Percentiles rank a stretch among this genome's conserved stretches.
Conservation (phyloP, 805 yeast genomes). For the Nakazawaea ernobii region DNA sequence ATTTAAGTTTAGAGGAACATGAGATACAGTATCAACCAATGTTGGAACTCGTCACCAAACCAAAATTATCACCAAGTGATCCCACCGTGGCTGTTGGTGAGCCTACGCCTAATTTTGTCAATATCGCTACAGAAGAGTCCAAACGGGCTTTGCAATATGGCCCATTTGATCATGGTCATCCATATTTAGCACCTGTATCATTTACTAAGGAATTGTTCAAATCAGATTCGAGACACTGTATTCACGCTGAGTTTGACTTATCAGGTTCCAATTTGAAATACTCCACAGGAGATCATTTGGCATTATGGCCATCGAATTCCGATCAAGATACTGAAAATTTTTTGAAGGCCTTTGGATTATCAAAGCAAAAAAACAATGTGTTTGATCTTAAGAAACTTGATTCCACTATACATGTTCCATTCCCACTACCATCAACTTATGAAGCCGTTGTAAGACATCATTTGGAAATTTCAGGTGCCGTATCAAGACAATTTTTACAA, state of each 20-base stretch:
- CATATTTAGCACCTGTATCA: conserved; percentile 68
- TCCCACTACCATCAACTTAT: conserved; percentile 82
- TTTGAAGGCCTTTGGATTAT: conserved; percentile 55
- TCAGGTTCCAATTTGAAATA: conserved; percentile 71
- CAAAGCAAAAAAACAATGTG: conserved; percentile 44
- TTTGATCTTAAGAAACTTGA: conserved; percentile 68
- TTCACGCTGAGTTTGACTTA: conserved; percentile 86
- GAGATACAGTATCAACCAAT: conserved; percentile 78
- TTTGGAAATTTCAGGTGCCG: conserved; percentile 87
- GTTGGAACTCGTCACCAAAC: conserved; percentile 33
- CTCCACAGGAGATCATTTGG: conserved; percentile 94
- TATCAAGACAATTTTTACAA: conserved; percentile 80
- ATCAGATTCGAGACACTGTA: conserved; percentile 64
- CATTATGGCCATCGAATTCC: conserved; percentile 90
- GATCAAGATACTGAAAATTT: conserved; percentile 68
- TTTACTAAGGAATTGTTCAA: conserved; percentile 66
- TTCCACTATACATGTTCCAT: conserved; percentile 48
- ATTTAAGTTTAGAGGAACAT: conserved; percentile 68
- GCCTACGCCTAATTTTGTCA: conserved; percentile 55
- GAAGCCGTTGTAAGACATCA: conserved; percentile 82
- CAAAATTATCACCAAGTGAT: conserved; percentile 23
- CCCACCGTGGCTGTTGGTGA: conserved; percentile 70
- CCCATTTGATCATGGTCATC: conserved; percentile 78
- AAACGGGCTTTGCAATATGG: conserved; percentile 39
- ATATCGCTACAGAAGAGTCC: conserved; percentile 26